phyloP scores from a whole-genome alignment of 768 basidiomycete genomes.

The Suillus placidus region DNA sequence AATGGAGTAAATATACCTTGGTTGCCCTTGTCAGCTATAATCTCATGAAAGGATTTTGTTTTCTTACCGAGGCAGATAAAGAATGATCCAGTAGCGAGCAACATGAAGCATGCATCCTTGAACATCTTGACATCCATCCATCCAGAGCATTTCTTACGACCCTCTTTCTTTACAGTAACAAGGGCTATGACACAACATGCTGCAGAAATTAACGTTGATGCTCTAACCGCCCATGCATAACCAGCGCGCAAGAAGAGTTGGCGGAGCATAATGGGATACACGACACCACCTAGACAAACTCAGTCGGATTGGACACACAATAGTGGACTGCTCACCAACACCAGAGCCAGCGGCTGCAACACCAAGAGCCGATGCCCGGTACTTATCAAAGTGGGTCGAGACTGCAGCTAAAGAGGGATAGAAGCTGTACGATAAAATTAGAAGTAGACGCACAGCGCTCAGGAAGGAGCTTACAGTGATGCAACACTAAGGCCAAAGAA shows the following conservation, averaged over 20 bases:
- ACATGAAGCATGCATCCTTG: slow-evolving; percentile 52
- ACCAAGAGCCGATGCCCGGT: slow-evolving; percentile 73
- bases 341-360: slow-evolving; percentile 73
- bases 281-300: slow-evolving; percentile 55
- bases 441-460: slow-evolving; percentile 10
- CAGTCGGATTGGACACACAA: slow-evolving; percentile 23
- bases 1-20: slow-evolving; percentile 72
- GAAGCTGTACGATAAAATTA: slow-evolving; percentile 47
- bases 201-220: slow-evolving; percentile 53
- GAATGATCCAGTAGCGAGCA: slow-evolving; percentile 56
- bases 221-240: slow-evolving; percentile 65
- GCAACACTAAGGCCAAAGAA: slow-evolving; percentile 69
- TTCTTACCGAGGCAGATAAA: slow-evolving; percentile 62
- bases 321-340: slow-evolving; percentile 42
- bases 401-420: slow-evolving; percentile 70
- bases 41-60: neutral
- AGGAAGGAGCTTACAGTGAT: slow-evolving; percentile 50
- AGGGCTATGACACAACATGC: slow-evolving; percentile 50
- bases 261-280: slow-evolving; percentile 69
- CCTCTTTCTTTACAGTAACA: slow-evolving; percentile 43
- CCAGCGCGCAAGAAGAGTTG: slow-evolving; percentile 56
- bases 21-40: neutral
- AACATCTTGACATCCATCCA: slow-evolving; percentile 34
- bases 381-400: slow-evolving; percentile 64
- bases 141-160: slow-evolving; percentile 19